Evolutionary conservation across 768 basidiomycete species (phyloP), one percentile per base, ranked within the genome.

Genomic region (Podaxis sp.): DNA sequence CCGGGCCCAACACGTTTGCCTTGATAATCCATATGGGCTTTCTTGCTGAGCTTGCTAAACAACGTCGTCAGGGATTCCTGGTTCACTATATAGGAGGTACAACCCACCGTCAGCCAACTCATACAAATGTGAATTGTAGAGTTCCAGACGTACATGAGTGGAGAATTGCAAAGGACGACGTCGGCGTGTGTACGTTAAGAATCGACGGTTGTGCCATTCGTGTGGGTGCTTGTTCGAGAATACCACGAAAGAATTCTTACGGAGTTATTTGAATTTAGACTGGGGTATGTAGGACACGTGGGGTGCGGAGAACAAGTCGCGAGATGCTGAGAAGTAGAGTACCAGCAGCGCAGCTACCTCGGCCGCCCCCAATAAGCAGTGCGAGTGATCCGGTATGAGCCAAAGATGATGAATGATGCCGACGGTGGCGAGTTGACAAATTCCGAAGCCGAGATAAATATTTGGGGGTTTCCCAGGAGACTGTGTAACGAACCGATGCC

Each of bases 161-260:
- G 17, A 89, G 76, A 39, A 93, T 80, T 2, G 90, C 84, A 67
- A 93, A 87, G 9, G 92, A 93, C 5, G 86, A 82, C 0, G 79
- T 71, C 0, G 92, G 93, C 0, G 93, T 93, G 67, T 94, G 93
- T 22, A 93, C 81, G 67, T 89, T 84, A 60, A 94, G 75, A 42
- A 92, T 74, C 19, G 83, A 70, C 1, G 81, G 82, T 17, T 76
- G 66, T 2, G 49, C 49, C 49, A 51, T 51, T 24, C n/a, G 15
- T 19, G 44, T 51, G 49, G 49, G 26, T 22, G 49, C 24, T 22
- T 5, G 49, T 51, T 24, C 22, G 7, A 51, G 49, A 24, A 33
- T 33, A 33, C 33, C 33, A 33, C 33, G 33, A 33, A 51, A 28
- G 26, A 51, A 51, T 51, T n/a, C 19, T 19, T 46, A 19, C 44